A percentile compares a stretch with the other conserved stretches of the same genome.
phyloP scores from a whole-genome alignment of 345 rosid genomes.

The Anacardium occidentale region DNA sequence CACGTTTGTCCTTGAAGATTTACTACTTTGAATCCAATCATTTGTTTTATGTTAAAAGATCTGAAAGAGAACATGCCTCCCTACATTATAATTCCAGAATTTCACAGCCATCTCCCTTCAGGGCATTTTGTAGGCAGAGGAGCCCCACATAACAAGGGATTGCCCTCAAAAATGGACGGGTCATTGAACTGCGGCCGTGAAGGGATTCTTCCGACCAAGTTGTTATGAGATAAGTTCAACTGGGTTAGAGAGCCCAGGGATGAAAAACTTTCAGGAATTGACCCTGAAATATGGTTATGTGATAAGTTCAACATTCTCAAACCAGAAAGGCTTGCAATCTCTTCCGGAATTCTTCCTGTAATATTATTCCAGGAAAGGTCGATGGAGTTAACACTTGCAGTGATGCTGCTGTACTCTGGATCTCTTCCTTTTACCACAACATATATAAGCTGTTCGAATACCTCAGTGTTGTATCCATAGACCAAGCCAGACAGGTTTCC shows the following conservation, averaged over 20 bases:
- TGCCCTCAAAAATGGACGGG: slow-evolving; percentile 43
- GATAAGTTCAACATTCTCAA: slow-evolving; percentile 40
- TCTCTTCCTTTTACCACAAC: slow-evolving; percentile 37
- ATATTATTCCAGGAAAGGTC: slow-evolving; percentile 44
- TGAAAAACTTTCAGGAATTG: slow-evolving; percentile 44
- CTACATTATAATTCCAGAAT: not conserved
- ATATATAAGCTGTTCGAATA: slow-evolving; percentile 32
- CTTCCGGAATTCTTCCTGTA: slow-evolving; percentile 38
- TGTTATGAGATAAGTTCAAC: slow-evolving; percentile 51
- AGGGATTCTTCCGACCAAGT: slow-evolving; percentile 50
- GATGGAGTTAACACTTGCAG: slow-evolving; percentile 26
- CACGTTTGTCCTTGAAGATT: too few relatives aligned
- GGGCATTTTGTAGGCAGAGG: slow-evolving; percentile 45
- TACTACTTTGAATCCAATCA: too few relatives aligned
- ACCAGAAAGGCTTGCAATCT: slow-evolving; percentile 26
- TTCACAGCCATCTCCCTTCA: not conserved
- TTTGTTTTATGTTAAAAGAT: too few relatives aligned
- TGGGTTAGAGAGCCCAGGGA: slow-evolving; percentile 31
- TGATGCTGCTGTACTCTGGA: slow-evolving; percentile 20
- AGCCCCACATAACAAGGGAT: slow-evolving; percentile 45
- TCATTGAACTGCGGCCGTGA: slow-evolving; percentile 33
- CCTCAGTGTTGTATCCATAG: slow-evolving; percentile 22
- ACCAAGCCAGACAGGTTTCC: slow-evolving; percentile 42
- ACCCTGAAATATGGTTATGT: slow-evolving; percentile 44
- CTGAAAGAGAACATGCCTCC: too few relatives aligned